A percentile compares a stretch with the other conserved stretches of the same genome.
These are phyloP conservation scores for Dorcoceras hygrometricum DNA, from an alignment of 257 asterid species.

Conservation along the genomic window DNA sequence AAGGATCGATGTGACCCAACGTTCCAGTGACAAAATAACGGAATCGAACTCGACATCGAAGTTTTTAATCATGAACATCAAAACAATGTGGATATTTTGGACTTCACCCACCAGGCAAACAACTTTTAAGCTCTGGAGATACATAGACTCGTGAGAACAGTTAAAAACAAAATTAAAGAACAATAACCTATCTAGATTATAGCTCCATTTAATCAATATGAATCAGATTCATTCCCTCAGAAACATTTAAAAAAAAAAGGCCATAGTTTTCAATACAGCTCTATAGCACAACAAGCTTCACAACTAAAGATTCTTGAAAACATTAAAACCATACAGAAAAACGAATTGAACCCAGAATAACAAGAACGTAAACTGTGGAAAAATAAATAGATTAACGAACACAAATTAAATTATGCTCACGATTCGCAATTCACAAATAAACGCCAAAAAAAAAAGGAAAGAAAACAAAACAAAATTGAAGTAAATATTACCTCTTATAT, in stretches of 20 bases:
- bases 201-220: conserved; percentile 1
- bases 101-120: background rate
- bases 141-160: background rate
- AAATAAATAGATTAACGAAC: background rate
- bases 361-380: background rate
- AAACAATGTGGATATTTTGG: too few relatives aligned
- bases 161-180: background rate
- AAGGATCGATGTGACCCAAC: background rate
- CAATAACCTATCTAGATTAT: background rate
- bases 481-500: conserved; percentile 56
- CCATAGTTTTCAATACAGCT: background rate
- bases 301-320: conserved; percentile 18
- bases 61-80: background rate
- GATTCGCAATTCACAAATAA: background rate
- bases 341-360: conserved; percentile 13
- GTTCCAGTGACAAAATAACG: background rate
- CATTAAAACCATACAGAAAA: conserved; percentile 16
- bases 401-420: background rate
- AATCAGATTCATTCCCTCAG: conserved; percentile 16
- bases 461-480: conserved; percentile 13
- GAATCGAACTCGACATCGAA: background rate
- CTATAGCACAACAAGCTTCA: conserved; percentile 19
- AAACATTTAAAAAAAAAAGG: conserved; percentile 11
- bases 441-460: background rate
- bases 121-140: conserved; percentile 3